Evolutionary conservation across 179 eudicot species (phyloP).

Genomic region (Silene noctiflora): DNA sequence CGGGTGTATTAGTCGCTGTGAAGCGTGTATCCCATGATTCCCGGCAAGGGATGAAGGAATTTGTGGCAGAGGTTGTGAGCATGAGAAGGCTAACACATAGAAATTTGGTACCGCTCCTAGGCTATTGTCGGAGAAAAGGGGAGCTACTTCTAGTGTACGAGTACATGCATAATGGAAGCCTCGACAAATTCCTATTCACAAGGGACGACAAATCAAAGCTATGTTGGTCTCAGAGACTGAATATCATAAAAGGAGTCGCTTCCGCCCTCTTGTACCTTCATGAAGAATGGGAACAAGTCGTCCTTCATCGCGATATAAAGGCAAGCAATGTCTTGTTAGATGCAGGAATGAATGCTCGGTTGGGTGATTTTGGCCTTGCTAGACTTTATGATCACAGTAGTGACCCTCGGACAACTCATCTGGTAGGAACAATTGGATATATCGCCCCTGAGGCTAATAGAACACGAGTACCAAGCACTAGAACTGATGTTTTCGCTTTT

Average conservation of each 20-base stretch:
- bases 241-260: slow-evolving; percentile 33
- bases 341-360: background rate
- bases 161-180: slow-evolving; percentile 32
- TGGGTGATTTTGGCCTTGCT: slow-evolving; percentile 33
- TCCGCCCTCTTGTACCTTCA: slow-evolving; percentile 31
- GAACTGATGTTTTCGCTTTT: slow-evolving; percentile 33
- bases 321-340: slow-evolving; percentile 17
- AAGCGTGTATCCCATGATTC: too few relatives aligned
- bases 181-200: slow-evolving; percentile 25
- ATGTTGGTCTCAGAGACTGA: slow-evolving; percentile 21
- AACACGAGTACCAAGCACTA: slow-evolving; percentile 26
- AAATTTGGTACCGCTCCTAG: slow-evolving; percentile 31
- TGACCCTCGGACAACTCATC: slow-evolving; percentile 27
- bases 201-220: background rate
- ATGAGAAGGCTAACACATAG: slow-evolving; percentile 18
- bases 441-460: slow-evolving; percentile 29
- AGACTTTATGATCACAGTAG: slow-evolving; percentile 23
- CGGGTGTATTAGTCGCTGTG: too few relatives aligned
- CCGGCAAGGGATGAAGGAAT: too few relatives aligned
- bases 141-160: slow-evolving; percentile 33
- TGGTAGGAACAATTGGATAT: slow-evolving; percentile 32
- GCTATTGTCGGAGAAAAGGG: slow-evolving; percentile 32
- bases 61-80: too few relatives aligned
- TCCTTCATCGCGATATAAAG: slow-evolving; percentile 32
- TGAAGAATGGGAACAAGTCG: slow-evolving; percentile 32